Evolutionary conservation across 2,329 filamentous ascomycete genomes (phyloP), one percentile per base, ranked within the genome.

Genomic region (Colletotrichum lindemuthianum): DNA sequence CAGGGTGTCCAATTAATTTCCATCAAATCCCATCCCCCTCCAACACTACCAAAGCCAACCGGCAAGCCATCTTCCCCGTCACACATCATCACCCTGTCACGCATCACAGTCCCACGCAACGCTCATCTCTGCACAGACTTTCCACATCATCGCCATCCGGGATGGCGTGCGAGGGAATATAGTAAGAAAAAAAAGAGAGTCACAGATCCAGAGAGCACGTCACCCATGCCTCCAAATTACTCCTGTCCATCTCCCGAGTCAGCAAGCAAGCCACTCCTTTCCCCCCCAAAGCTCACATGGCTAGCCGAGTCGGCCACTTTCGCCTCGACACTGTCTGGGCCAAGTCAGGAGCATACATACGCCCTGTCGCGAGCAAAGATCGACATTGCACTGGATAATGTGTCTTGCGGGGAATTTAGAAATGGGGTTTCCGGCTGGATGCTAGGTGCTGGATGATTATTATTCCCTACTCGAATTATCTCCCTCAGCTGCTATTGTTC

Each of bases 161-260:
- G 24, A 45, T 9, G 10, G 43, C 43, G 43, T 24, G 24, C 24
- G 24, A 24, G 24, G 24, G 24, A 24, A 24, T 3, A 24, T 3
- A 24, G 5, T 24, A 4, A 24, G 4, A 24, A 4, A 24, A 24
- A 24, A 24, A 4, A 24, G 24, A 24, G 24, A 5, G 24, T 24
- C n/a, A 2, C 43, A 6, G 8, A 3, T 45, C 43, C 43, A 41
- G 10, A 10, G 39, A 11, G 43, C 11, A 8, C 43, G 11, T 15
- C 43, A 12, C n/a, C 43, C 8, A n/a, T 15, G 43, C n/a, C n/a
- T 8, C 16, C 13, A 16, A 45, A 40, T 44, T 48, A 32, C 53
- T 60, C 40, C 60, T 60, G 56, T 60, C 44, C 43, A 60, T 54
- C 56, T 60, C 56, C 60, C 60, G 60, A 54, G 59, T 61, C 59